phyloP scores from a whole-genome alignment of 2,329 filamentous ascomycete genomes.

The Nemania diffusa region DNA sequence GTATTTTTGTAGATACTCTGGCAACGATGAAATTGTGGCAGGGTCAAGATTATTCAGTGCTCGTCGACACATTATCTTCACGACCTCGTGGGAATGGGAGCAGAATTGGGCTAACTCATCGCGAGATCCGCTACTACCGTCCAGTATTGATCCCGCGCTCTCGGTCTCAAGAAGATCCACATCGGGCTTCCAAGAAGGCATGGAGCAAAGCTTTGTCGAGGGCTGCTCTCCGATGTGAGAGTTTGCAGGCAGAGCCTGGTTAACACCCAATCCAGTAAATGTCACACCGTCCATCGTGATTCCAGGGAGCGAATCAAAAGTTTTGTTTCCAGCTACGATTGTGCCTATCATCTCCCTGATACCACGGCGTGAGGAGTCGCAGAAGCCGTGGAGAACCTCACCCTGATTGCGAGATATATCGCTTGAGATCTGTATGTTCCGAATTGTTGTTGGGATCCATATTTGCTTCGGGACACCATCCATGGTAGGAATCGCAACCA shows the following conservation, averaged over 20 bases:
- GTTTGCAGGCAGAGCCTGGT: slow-evolving; percentile 7
- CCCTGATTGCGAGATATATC: slow-evolving; percentile 1
- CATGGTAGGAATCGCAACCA: slow-evolving; percentile 19
- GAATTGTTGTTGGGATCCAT: slow-evolving; percentile 21
- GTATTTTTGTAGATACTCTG: slow-evolving; percentile 16
- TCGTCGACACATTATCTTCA: slow-evolving; percentile 20
- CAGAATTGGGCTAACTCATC: slow-evolving; percentile 13
- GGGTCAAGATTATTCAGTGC: slow-evolving; percentile 9
- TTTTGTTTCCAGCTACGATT: slow-evolving; percentile 16
- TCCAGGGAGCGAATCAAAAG: slow-evolving; percentile 11
- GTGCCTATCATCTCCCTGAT: slow-evolving; percentile 21
- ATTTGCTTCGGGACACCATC: slow-evolving; percentile 20
- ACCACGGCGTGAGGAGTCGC: slow-evolving; percentile 17
- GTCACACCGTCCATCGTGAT: slow-evolving; percentile 17
- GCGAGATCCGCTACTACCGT: neutral
- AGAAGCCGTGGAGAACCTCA: slow-evolving; percentile 11
- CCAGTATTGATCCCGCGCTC: neutral
- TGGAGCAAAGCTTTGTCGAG: slow-evolving; percentile 13
- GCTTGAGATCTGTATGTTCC: slow-evolving; percentile 13
- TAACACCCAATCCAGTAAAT: slow-evolving; percentile 16
- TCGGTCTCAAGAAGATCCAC: slow-evolving; percentile 13
- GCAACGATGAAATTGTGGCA: slow-evolving; percentile 7
- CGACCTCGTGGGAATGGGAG: slow-evolving; percentile 10
- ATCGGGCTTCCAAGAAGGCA: slow-evolving; percentile 12
- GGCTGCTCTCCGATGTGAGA: neutral